Evolutionary conservation across 2,329 filamentous ascomycete species (phyloP), one percentile per base, ranked within the genome.

Genomic region (Plectosphaerella cucumerina): DNA sequence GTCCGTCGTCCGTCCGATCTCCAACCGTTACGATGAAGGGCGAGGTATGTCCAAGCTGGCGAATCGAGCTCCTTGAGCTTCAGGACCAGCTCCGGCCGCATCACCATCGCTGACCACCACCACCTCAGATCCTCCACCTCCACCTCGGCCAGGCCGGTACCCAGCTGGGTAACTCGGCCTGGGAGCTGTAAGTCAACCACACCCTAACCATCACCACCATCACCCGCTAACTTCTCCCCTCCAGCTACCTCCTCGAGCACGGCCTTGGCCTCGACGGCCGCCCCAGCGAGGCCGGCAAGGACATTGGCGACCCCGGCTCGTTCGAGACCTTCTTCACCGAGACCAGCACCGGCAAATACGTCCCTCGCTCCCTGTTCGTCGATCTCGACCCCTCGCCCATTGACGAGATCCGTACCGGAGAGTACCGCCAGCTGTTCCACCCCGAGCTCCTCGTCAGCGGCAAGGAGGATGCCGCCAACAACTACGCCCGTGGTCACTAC

Each of bases 391-490:
- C 85, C 50, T 87, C 85, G 51, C 85, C 85, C 53, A 86, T 88
- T 60, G 85, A 88, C 62, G 85, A 88, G 76, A 87, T 88, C 71
- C 82, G 85, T 53, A 87, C 84, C 50, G 84, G 85, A 53, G 55
- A 63, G 58, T 88, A 87, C 73, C 82, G 83, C 61, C 77, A 84
- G 65, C 80, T 88, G 54, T 88, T 87, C 77, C 85, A 88, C 72
- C 85, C 85, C 44, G 85, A 88, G 75, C 76, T 85, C 60, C 70
- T 88, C 65, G 82, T 88, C 66, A 87, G 81, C 69, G 85, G 85
- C 71, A 88, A 88, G 78, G 85, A 88, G 70, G 85, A 88, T 79
- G 85, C 85, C 53, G 84, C 85, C 72, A 88, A 88, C 75, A 89
- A 89, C 77, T 89, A 88, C 64, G 85, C 85, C 60, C 85, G 85